Conservation (phyloP, 306 rosid species). For the Trifolium repens region DNA sequence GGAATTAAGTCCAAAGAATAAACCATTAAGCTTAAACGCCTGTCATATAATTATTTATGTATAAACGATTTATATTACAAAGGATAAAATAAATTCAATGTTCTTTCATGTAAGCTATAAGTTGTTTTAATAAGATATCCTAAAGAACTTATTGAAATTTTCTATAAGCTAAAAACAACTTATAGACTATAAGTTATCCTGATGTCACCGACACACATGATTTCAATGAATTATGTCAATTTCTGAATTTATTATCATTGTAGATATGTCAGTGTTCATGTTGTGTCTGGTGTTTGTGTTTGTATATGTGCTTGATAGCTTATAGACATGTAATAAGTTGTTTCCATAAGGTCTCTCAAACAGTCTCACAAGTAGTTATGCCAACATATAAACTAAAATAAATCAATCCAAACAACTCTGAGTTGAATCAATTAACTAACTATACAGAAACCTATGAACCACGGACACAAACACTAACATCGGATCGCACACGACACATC, state of each 20-base stretch:
- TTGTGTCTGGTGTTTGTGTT: no score
- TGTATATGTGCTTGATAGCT: no score
- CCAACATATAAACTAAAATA: not conserved
- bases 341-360: not conserved
- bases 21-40: not conserved
- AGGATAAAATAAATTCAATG: not conserved
- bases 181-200: no score
- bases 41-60: not conserved
- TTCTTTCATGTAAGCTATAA: not conserved
- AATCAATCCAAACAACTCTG: not conserved
- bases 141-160: not conserved
- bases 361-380: not conserved
- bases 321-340: not conserved
- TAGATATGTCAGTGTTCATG: no score
- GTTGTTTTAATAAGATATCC: not conserved
- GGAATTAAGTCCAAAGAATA: not conserved
- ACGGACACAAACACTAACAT: no score
- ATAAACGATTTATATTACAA: not conserved
- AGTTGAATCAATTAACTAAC: not conserved
- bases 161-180: not conserved
- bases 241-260: no score
- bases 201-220: no score
- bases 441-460: not conserved
- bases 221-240: no score
- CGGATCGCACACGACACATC: no score